phyloP scores from a whole-genome alignment of 257 asterid species.

The Galeopsis tetrahit region DNA sequence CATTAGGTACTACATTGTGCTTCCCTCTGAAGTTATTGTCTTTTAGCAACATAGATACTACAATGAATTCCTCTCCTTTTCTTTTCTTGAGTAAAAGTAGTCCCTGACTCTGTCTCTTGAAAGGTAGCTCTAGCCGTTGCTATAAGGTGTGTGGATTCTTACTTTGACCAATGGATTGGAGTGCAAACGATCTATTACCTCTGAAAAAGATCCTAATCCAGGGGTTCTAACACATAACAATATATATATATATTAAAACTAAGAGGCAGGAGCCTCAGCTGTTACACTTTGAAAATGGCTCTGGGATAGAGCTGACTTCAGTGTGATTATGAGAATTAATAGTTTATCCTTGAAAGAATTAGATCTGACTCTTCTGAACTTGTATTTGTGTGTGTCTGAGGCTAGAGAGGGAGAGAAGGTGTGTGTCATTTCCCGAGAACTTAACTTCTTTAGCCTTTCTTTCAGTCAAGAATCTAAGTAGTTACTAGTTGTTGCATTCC shows the following conservation, averaged over 20 bases:
- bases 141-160: neutral
- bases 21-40: neutral
- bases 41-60: neutral
- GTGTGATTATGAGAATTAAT: constrained; percentile 7
- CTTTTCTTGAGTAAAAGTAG: neutral
- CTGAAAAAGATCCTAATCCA: neutral
- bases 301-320: neutral
- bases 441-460: neutral
- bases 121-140: no score
- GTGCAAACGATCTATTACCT: neutral
- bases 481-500: neutral
- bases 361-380: neutral
- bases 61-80: neutral
- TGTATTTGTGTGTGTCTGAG: neutral
- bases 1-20: neutral
- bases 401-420: neutral
- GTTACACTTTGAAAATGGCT: neutral
- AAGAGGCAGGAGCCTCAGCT: neutral
- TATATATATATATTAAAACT: neutral
- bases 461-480: neutral
- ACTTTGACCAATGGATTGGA: neutral
- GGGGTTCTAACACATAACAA: neutral
- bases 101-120: no score
- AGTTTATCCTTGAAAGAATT: neutral
- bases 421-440: neutral